Evolutionary conservation across 768 basidiomycete genomes (phyloP).

Genomic region (Dioszegia crocea): DNA sequence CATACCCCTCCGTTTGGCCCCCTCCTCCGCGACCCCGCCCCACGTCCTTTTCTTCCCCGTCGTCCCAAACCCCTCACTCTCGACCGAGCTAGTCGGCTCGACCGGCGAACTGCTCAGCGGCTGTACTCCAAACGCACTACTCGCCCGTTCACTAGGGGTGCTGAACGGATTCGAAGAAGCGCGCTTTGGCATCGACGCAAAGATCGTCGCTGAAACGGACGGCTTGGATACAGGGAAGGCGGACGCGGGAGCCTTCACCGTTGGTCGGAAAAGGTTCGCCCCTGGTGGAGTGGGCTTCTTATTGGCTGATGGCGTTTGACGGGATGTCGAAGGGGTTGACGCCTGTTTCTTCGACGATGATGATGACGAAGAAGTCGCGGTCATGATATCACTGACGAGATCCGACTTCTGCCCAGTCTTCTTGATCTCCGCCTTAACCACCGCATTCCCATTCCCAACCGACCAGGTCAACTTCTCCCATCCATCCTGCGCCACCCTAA

Average conservation of each 20-base stretch:
- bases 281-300: neutral
- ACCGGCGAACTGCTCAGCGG: neutral
- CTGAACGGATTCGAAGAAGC: conserved; percentile 1
- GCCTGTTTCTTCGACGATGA: no score
- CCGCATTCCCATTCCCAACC: neutral
- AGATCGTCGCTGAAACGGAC: no score
- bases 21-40: neutral
- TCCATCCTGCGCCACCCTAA: conserved; percentile 29
- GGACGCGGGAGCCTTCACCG: neutral
- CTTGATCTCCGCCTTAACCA: neutral
- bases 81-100: neutral
- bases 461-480: conserved; percentile 34
- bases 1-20: conserved; percentile 9
- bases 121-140: neutral
- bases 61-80: neutral
- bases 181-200: no score
- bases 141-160: neutral
- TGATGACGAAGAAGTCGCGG: neutral
- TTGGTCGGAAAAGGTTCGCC: neutral
- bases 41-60: conserved; percentile 6
- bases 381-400: neutral
- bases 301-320: neutral
- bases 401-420: neutral
- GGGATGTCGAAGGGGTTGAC: no score
- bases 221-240: neutral